Evolutionary conservation across 1,139 yeast genomes (phyloP), one percentile per base, ranked within the genome.

Genomic region (Nadsonia commutata): DNA sequence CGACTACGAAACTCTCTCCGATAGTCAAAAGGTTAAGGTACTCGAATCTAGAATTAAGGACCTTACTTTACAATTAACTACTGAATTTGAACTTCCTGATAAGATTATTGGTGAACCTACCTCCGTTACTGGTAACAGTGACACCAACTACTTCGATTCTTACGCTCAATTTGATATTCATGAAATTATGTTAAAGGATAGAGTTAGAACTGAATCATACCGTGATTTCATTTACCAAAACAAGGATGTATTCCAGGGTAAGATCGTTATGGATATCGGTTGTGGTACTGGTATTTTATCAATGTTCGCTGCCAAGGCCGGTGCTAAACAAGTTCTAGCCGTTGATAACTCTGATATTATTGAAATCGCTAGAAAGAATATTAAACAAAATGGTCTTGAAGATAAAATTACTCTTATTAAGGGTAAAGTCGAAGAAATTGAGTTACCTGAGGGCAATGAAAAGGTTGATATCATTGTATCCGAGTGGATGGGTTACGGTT

Each of bases 401-500:
- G 94, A 86, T 64, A 82, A 81, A 59, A 86, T 93, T 59, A 88
- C 97, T 36, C 68, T 88, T 48, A 65, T 90, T 46, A 83, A 83
- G 63, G 98, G 98, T 41, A 93, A 93, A 62, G 72, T 93, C 65
- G 99, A 93, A 66, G 98, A 93, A 57, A 88, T 90, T 46, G 74
- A 66, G 47, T 70, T 93, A 55, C 98, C 98, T 39, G 78, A 51
- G 11, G 75, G 75, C 38, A 45, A 46, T 23, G 61, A 59, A 39
- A 55, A 81, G 58, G 98, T 93, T 43, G 99, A 93, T 61, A 90
- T 93, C 54, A 93, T 93, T 53, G 81, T 93, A 48, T 80, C 94
- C 49, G 99, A 93, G 66, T 93, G 99, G 99, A 93, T 93, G 99
- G 99, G 99, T 16, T 93, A 93, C 67, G 90, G 90, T 59, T 68